phyloP scores from a whole-genome alignment of 305 asterid species.

The Rubia balearica region DNA sequence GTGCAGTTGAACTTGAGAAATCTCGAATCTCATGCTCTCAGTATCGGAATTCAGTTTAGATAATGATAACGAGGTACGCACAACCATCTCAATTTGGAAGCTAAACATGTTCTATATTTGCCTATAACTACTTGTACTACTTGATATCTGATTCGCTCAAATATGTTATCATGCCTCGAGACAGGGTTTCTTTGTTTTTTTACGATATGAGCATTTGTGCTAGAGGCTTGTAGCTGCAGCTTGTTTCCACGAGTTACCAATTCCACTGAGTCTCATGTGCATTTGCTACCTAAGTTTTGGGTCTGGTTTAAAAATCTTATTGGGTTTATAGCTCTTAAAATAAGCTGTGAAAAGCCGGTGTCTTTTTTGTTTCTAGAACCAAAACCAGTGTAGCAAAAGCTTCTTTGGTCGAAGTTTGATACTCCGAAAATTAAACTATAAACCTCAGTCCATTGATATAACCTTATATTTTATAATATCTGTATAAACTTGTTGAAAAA shows the following conservation, averaged over 20 bases:
- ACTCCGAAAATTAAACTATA: no score
- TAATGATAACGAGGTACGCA: conserved; percentile 20
- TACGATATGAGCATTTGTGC: not conserved
- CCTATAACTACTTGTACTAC: not conserved
- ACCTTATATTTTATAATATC: not conserved
- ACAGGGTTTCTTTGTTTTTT: not conserved
- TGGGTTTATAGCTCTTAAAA: not conserved
- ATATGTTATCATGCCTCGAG: not conserved
- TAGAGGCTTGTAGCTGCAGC: not conserved
- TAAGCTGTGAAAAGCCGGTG: not conserved
- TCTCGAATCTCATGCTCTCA: conserved; percentile 77
- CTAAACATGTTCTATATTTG: not conserved
- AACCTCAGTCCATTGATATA: not conserved
- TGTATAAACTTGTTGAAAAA: no score
- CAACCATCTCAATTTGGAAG: not conserved
- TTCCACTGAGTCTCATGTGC: not conserved
- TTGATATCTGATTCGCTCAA: not conserved
- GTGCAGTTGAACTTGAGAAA: conserved; percentile 90
- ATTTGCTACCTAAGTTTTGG: not conserved
- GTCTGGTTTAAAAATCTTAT: not conserved
- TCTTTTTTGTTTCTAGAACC: not conserved
- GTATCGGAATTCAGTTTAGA: conserved; percentile 60
- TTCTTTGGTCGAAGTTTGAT: not conserved
- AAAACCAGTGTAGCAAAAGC: not conserved
- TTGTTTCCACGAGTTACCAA: not conserved